Evolutionary conservation across 495 filamentous ascomycete species (phyloP).

Genomic region (Trichocladium uniseriatum): DNA sequence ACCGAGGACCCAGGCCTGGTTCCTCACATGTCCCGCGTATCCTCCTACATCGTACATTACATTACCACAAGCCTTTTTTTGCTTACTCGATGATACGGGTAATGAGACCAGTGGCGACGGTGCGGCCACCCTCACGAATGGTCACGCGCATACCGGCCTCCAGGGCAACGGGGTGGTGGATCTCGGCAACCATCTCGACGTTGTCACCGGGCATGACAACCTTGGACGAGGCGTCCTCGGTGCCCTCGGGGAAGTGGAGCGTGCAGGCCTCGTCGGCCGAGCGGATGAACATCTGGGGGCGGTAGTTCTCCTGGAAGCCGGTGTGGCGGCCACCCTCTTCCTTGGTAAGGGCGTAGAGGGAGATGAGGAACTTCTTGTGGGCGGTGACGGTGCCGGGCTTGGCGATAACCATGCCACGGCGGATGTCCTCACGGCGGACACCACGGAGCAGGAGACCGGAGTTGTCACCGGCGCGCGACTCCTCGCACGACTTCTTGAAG

Average conservation of each 20-base stretch:
- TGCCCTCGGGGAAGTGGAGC: conserved; percentile 74
- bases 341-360: conserved; percentile 94
- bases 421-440: conserved; percentile 85
- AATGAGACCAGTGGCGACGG: conserved; percentile 84
- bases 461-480: conserved; percentile 92
- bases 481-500: conserved; percentile 97
- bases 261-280: conserved; percentile 84
- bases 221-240: conserved; percentile 51
- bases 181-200: conserved; percentile 82
- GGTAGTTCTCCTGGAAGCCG: conserved; percentile 87
- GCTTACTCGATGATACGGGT: conserved; percentile 69
- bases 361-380: conserved; percentile 82
- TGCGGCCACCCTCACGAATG: conserved; percentile 89
- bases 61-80: background rate
- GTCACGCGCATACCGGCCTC: conserved; percentile 91
- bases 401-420: conserved; percentile 85
- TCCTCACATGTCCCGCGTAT: background rate
- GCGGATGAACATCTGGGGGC: conserved; percentile 88
- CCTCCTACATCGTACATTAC: conserved; percentile 5
- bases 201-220: conserved; percentile 98
- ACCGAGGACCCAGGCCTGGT: background rate
- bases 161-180: conserved; percentile 71
- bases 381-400: conserved; percentile 69
- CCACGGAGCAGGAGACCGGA: conserved; percentile 95
- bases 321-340: conserved; percentile 96